Evolutionary conservation across 345 rosid genomes (phyloP).

Genomic region (Eucalyptus sideroxylon): DNA sequence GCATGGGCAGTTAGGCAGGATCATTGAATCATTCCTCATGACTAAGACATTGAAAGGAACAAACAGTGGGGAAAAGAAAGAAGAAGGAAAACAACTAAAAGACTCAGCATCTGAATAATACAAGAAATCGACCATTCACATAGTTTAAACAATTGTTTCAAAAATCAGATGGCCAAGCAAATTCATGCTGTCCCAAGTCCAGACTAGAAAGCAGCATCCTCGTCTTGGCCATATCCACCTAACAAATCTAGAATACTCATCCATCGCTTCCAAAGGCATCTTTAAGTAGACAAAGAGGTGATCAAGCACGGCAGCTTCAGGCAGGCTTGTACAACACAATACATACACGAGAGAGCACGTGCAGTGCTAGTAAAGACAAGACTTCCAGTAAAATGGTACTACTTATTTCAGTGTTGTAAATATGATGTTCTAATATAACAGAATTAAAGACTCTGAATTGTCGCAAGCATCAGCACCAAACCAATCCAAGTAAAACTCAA

Average conservation of each 20-base stretch:
- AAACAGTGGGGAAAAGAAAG: neutral
- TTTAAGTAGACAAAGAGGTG: neutral
- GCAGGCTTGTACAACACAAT: neutral
- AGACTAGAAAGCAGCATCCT: neutral
- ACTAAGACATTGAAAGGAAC: neutral
- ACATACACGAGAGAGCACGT: neutral
- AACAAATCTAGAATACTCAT: neutral
- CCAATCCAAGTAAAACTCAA: neutral
- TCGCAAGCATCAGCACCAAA: neutral
- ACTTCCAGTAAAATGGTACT: neutral
- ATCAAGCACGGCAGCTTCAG: neutral
- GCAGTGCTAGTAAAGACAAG: neutral
- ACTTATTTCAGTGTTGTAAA: neutral
- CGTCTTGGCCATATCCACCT: neutral
- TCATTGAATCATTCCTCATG: neutral
- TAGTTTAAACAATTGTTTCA: neutral
- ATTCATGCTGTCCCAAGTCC: neutral
- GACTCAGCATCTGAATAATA: neutral
- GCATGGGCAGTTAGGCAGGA: neutral
- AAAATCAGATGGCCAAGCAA: neutral
- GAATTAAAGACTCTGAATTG: neutral
- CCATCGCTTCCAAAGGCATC: neutral
- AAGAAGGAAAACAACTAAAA: neutral
- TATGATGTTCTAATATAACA: neutral
- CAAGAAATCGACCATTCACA: neutral